Base-by-base conservation (phyloP, 1,139 yeast species). In the Candida sanyaensis region DNA sequence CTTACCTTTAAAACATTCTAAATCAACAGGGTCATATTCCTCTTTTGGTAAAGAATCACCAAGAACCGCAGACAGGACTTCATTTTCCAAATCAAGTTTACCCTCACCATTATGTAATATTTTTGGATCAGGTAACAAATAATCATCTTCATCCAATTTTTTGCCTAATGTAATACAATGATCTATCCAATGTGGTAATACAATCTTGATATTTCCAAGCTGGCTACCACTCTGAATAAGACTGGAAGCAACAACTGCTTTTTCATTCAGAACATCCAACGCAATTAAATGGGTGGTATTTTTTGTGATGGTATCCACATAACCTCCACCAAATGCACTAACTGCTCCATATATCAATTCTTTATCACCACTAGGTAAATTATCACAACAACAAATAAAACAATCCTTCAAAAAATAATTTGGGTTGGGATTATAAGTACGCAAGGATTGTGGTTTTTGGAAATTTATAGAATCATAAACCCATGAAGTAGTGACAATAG, bases 271-370 rank as follows among this genome's bases (percentile, higher is more conserved):
- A 27, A 77, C 61, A 55, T 80, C 81, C 8, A 67, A 60, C 0
- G 96, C 80, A 12, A 92, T 71, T 43, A 90, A 73, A 70, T 92
- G 97, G 0, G 97, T 89, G 1, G 96, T 88, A 52, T 78, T 78
- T 46, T 78, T 77, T 8, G 89, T 83, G 32, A 91, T 65, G n/a
- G 77, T 74, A 48, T 84, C 86, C 47, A 82, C 68, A 59, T 73
- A 84, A 43, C 78, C 80, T 1, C 97, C 97, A 0, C 96, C 97
- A 55, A 88, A 75, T 0, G 88, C 86, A 30, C 78, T 65, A 0
- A 87, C 84, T 0, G 86, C 89, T 4, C 83, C 88, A 54, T 82
- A 80, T 17, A 86, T 76, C 10, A 79, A 81, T 49, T 85, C 92
- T 44, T 77, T 75, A 55, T 86, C 93, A 7, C 83, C 84, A 1